Evolutionary conservation across 2,329 filamentous ascomycete genomes (phyloP), one percentile per base, ranked within the genome.

Genomic region (Calonectria multiphialidica): DNA sequence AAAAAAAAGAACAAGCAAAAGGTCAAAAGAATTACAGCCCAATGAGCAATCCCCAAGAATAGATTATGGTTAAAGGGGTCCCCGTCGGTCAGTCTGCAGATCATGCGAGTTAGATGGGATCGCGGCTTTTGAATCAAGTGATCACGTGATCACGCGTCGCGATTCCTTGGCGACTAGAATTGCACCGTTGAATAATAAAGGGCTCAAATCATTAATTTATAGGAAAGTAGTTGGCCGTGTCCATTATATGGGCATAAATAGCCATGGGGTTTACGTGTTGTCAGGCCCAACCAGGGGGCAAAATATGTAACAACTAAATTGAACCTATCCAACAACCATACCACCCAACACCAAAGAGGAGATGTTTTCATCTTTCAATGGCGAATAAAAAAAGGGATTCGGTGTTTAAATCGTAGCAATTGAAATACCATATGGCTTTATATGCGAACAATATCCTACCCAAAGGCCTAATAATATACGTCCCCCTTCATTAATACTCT

Each of bases 401-500:
- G 5, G 30, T 15, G 5, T 53, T n/a, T 33, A 18, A 33, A 33
- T n/a, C 9, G 9, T 4, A 2, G 5, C 10, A 9, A 10, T 7
- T 16, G 33, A 8, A 23, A 18, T 53, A 33, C 18, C 25, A 28
- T 18, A 25, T 2, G 12, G 6, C 15, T 16, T 59, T 12, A 28
- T 59, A 18, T 13, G 18, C 49, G 8, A n/a, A 6, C 5, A 23
- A 12, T 12, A 33, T 13, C 16, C 12, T n/a, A 10, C 7, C 10
- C 21, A 23, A 45, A 12, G 9, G 23, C 2, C 75, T 70, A 85
- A 71, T 87, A 89, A 57, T 84, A 87, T 3, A 89, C 85, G 5
- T 84, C 77, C 0, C 88, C 88, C 71, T 86, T 86, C 87, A 89
- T 89, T 73, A 89, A 55, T 5, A 88, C 79, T 63, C 86, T 83